A percentile compares a stretch with the other conserved stretches of the same genome.
Evolutionary conservation across 495 filamentous ascomycete species (phyloP).

Genomic region (Penicillium simplicissimum): DNA sequence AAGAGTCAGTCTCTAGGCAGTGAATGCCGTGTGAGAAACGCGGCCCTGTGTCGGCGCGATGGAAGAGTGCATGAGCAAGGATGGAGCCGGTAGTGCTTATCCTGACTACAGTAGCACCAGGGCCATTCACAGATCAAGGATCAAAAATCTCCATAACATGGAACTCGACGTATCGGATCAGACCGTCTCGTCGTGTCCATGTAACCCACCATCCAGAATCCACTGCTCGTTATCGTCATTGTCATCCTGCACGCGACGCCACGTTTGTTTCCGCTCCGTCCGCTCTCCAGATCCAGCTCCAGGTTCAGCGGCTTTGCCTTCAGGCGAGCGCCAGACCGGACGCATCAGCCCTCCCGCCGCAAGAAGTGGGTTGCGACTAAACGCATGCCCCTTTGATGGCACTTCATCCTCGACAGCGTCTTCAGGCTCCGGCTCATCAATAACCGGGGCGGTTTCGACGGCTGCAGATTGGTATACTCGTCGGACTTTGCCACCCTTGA

Average conservation of each 20-base stretch:
- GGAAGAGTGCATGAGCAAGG: background rate
- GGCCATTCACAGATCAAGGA: background rate
- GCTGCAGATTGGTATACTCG: constrained; percentile 62
- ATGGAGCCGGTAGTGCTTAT: background rate
- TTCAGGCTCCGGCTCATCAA: constrained; percentile 39
- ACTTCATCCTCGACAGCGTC: constrained; percentile 30
- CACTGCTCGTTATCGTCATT: constrained; percentile 87
- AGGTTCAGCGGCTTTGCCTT: constrained; percentile 43
- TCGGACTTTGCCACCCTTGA: constrained; percentile 74
- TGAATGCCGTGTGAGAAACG: background rate
- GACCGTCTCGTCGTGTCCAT: constrained; percentile 45
- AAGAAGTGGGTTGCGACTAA: constrained; percentile 82
- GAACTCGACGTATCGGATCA: background rate
- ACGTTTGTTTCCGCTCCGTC: constrained; percentile 56
- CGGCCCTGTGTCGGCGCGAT: background rate
- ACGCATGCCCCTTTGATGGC: constrained; percentile 55
- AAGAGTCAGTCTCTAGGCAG: background rate
- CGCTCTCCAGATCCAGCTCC: constrained; percentile 36
- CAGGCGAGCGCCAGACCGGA: constrained; percentile 68
- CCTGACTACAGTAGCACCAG: background rate
- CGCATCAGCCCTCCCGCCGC: constrained; percentile 67
- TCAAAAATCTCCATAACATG: background rate
- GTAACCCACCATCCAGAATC: constrained; percentile 81
- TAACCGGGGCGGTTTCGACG: constrained; percentile 26
- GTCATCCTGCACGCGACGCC: constrained; percentile 92